Evolutionary conservation across 164 flowering plant genomes (phyloP).

Genomic region (Vitis rupestris): DNA sequence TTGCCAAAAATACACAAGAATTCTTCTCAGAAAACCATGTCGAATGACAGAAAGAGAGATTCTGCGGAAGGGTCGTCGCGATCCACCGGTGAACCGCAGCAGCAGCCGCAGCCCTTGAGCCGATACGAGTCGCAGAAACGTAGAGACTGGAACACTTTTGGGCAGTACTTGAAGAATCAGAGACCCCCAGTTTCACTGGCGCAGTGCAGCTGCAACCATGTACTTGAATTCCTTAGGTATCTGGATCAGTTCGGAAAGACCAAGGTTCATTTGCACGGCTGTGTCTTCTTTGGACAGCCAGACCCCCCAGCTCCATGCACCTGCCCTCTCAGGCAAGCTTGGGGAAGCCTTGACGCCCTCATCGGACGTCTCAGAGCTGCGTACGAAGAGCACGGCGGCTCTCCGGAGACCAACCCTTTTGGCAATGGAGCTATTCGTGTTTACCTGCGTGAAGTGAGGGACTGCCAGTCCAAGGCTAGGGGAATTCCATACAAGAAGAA

Average conservation of each 20-base stretch:
- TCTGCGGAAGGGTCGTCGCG: slow-evolving; percentile 23
- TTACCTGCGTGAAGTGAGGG: slow-evolving; percentile 49
- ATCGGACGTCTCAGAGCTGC: slow-evolving; percentile 62
- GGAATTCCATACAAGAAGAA: slow-evolving; percentile 60
- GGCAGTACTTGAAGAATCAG: slow-evolving; percentile 56
- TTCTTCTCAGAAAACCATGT: slow-evolving; percentile 21
- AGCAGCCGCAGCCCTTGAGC: slow-evolving; percentile 33
- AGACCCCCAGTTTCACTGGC: slow-evolving; percentile 43
- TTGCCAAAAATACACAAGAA: slow-evolving; percentile 20
- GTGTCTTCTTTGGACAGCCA: slow-evolving; percentile 53
- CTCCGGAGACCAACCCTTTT: slow-evolving; percentile 53
- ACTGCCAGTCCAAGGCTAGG: slow-evolving; percentile 54
- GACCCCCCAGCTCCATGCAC: slow-evolving; percentile 61
- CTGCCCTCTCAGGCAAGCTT: slow-evolving; percentile 58
- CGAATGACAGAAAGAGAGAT: slow-evolving; percentile 10
- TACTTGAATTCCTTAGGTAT: slow-evolving; percentile 52
- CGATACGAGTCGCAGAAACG: slow-evolving; percentile 60
- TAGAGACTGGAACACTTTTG: slow-evolving; percentile 65
- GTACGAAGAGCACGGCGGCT: slow-evolving; percentile 57
- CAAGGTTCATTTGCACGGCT: slow-evolving; percentile 49
- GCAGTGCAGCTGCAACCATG: slow-evolving; percentile 47
- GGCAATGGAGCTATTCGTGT: slow-evolving; percentile 49
- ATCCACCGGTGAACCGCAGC: slow-evolving; percentile 15
- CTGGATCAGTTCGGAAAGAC: slow-evolving; percentile 65
- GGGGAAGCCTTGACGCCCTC: slow-evolving; percentile 62